A percentile compares a stretch with the other conserved stretches of the same genome.
Conservation (phyloP, 768 basidiomycete genomes). For the Plicaturopsis crispa region DNA sequence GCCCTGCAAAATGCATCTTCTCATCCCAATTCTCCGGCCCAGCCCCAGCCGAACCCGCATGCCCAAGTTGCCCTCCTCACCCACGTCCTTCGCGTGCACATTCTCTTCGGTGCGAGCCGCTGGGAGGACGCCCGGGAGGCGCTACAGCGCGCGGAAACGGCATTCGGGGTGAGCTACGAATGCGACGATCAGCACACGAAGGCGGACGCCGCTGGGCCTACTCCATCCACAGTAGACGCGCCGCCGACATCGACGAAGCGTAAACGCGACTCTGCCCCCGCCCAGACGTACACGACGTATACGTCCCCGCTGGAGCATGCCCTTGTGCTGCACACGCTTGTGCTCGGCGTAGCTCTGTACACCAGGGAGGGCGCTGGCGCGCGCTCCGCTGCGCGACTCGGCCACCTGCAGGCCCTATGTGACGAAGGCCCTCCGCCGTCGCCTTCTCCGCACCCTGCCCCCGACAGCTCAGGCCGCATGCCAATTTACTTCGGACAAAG, state of each 20-base stretch:
- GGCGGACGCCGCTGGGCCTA: constrained; percentile 2
- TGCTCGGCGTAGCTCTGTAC: constrained; percentile 53
- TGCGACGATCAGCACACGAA: constrained; percentile 10
- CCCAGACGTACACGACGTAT: constrained; percentile 12
- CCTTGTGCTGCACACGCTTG: constrained; percentile 52
- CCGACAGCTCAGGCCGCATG: too few relatives aligned
- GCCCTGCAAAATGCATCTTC: too few relatives aligned
- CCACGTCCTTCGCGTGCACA: constrained; percentile 47
- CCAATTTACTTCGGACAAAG: constrained; percentile 25
- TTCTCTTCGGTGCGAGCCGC: constrained; percentile 44
- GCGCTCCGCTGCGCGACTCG: constrained; percentile 42
- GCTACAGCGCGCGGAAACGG: constrained; percentile 39
- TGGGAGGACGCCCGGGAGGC: constrained; percentile 47
- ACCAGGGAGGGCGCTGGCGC: constrained; percentile 49
- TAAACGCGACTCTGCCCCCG: constrained; percentile 6
- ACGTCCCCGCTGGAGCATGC: constrained; percentile 22
- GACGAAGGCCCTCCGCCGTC: constrained; percentile 52
- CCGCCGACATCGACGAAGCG: constrained; percentile 8
- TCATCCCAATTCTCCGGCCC: constrained; percentile 22
- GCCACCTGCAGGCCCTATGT: constrained; percentile 56
- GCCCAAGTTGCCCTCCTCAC: constrained; percentile 39
- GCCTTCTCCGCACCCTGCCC: too few relatives aligned
- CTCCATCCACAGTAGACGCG: background rate
- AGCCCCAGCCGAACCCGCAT: constrained; percentile 27
- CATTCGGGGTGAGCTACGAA: constrained; percentile 34